Base-by-base conservation (phyloP, 805 yeast species). In the Lipomyces mesembrius region DNA sequence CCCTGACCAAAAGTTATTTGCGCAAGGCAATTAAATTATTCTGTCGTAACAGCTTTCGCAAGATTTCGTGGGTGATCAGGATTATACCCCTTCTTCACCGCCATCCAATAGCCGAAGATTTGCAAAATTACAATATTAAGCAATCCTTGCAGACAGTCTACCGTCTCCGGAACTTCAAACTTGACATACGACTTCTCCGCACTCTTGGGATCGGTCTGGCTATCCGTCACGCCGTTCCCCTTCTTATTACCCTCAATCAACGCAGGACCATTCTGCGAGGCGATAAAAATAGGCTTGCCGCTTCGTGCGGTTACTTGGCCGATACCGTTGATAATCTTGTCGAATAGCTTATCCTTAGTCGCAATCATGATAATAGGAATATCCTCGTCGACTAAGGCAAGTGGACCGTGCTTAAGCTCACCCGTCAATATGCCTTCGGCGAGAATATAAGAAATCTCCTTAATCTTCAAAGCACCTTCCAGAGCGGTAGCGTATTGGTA, bases 361-460 rank as follows among this genome's bases (percentile, higher is more conserved):
- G 98, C 98, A 78, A 95, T 87, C 3, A 96, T 97, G 79, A 95
- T 89, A 73, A 95, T 91, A 68, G 99, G 99, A 77, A 95, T 83
- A 70, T 89, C 84, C 74, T 90, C 96, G 80, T 95, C 99, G 66
- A 95, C 98, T 67, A 95, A 84, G 6, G 99, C 99, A 76, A 95
- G 85, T 39, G 92, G 97, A 81, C 99, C 99, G 78, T 95, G 99
- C 80, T 95, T 95, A 81, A 95, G 87, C 81, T 95, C 99, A 79
- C 99, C 99, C 27, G 99, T 99, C 72, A 95, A 87, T 63, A 95
- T 97, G 83, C 99, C 99, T 82, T 95, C 99, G 20, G 98, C 92
- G 79, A 95, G 99, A 92, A 95, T 95, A 79, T 95, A 95, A 2
- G 98, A 94, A 70, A 95, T 95, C 80, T 95, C 99, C 82, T 95